Evolutionary conservation across 1,139 yeast genomes (phyloP).

Genomic region (Lodderomyces theae): DNA sequence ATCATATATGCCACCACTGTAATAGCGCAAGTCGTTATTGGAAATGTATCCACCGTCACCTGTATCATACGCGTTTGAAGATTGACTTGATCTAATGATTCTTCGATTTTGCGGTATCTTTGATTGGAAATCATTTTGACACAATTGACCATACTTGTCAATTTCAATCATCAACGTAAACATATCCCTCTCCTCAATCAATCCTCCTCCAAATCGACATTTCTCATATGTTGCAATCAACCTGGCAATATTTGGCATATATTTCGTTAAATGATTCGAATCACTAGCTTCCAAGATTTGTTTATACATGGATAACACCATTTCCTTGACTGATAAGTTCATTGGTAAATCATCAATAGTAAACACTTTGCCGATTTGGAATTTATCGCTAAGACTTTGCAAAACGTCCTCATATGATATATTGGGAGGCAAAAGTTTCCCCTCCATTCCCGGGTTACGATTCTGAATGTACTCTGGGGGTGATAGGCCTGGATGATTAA

Average conservation of each 20-base stretch:
- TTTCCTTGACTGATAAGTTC: slow-evolving; percentile 48
- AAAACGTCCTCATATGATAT: slow-evolving; percentile 65
- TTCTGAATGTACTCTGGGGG: slow-evolving; percentile 41
- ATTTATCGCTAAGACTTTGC: slow-evolving; percentile 52
- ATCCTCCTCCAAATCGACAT: slow-evolving; percentile 63
- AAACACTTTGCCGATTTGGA: slow-evolving; percentile 40
- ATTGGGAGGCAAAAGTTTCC: slow-evolving; percentile 53
- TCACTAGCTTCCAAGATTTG: slow-evolving; percentile 6
- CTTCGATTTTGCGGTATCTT: slow-evolving; percentile 12
- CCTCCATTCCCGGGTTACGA: slow-evolving; percentile 22
- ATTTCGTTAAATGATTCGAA: slow-evolving; percentile 10
- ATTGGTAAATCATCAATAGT: slow-evolving; percentile 37
- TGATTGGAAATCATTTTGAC: slow-evolving; percentile 17
- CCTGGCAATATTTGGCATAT: slow-evolving; percentile 23
- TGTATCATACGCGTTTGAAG: slow-evolving; percentile 7
- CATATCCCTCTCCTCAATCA: slow-evolving; percentile 60
- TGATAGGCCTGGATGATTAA: slow-evolving; percentile 66
- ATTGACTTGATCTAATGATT: slow-evolving; percentile 8
- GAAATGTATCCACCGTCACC: slow-evolving; percentile 8
- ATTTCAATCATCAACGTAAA: slow-evolving; percentile 51
- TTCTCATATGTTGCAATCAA: slow-evolving; percentile 63
- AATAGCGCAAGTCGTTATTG: slow-evolving; percentile 8
- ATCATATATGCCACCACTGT: slow-evolving; percentile 9
- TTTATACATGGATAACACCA: slow-evolving; percentile 27
- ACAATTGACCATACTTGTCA: slow-evolving; percentile 20